A percentile compares a stretch with the other conserved stretches of the same genome.
Evolutionary conservation across 345 rosid genomes (phyloP).

Genomic region (Syzygium oleosum): DNA sequence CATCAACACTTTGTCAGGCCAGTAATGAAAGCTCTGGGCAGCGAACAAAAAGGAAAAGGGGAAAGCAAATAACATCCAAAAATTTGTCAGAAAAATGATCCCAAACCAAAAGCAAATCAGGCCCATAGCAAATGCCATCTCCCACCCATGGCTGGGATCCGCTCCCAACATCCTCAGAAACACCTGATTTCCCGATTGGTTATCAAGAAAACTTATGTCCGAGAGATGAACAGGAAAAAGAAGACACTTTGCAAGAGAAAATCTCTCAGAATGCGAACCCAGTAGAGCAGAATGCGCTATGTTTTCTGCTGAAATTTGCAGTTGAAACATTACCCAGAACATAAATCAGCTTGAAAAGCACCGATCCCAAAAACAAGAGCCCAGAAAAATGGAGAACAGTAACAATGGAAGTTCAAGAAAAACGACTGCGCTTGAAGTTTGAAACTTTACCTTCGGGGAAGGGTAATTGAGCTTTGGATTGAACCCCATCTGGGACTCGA

Average conservation of each 20-base stretch:
- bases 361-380: background rate
- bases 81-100: background rate
- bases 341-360: background rate
- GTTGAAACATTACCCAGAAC: background rate
- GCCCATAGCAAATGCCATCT: background rate
- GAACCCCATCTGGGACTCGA: conserved; percentile 51
- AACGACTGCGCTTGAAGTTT: background rate
- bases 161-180: background rate
- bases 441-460: conserved; percentile 63
- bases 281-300: background rate
- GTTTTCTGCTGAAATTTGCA: background rate
- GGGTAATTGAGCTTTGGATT: conserved; percentile 57
- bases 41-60: background rate
- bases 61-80: background rate
- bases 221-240: background rate
- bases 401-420: background rate
- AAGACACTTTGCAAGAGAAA: background rate
- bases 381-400: background rate
- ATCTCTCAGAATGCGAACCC: background rate
- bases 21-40: background rate
- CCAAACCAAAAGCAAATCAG: background rate
- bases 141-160: background rate
- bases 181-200: background rate
- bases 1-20: background rate
- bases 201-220: background rate